Conservation (phyloP, 1,284 basidiomycete genomes). For the Tylopilus sp. region DNA sequence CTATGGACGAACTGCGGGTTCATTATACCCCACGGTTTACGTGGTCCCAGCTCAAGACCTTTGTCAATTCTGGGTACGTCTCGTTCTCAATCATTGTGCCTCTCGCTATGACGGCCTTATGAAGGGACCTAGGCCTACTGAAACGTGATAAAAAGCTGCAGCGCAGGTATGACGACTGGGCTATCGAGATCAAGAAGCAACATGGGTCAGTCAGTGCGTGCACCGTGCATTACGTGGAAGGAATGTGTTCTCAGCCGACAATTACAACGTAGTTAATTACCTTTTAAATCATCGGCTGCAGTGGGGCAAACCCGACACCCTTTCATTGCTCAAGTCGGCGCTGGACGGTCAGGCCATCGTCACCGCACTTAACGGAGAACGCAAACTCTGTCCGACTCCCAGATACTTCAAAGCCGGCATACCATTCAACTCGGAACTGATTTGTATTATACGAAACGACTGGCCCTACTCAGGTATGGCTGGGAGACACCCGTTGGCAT, state of each 20-base stretch:
- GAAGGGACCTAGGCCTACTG: constrained; percentile 70
- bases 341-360: constrained; percentile 29
- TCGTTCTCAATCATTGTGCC: not conserved
- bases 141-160: constrained; percentile 72
- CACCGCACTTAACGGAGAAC: constrained; percentile 6
- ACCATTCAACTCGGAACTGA: constrained; percentile 43
- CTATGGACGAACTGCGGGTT: constrained; percentile 57
- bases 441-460: constrained; percentile 76
- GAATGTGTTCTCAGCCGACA: constrained; percentile 1
- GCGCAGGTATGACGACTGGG: constrained; percentile 60
- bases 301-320: constrained; percentile 66
- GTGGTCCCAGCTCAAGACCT: constrained; percentile 69
- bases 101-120: constrained; percentile 1
- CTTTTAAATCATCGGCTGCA: constrained; percentile 60
- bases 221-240: not conserved
- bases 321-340: constrained; percentile 50
- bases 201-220: constrained; percentile 65
- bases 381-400: constrained; percentile 31
- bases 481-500: not conserved
- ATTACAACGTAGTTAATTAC: constrained; percentile 53
- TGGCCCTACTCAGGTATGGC: constrained; percentile 75
- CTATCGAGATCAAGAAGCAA: constrained; percentile 47
- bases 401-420: constrained; percentile 64
- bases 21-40: constrained; percentile 73
- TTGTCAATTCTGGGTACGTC: constrained; percentile 69